Conservation (phyloP, 2,329 filamentous ascomycete genomes). For the Daldinia sp. region DNA sequence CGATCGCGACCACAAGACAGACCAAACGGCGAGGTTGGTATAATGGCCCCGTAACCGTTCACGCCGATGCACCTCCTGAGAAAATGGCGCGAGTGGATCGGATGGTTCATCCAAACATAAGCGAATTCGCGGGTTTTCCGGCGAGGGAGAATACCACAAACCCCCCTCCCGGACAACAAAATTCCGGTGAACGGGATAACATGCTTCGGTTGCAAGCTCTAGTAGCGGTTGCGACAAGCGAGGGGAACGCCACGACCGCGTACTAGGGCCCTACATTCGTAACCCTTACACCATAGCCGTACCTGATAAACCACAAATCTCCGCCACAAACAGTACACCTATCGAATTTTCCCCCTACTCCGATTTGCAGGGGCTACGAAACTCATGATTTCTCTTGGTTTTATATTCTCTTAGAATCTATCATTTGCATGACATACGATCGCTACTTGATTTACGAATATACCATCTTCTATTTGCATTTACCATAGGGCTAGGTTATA, state of each 20-base stretch:
- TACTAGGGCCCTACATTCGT: slow-evolving; percentile 42
- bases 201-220: slow-evolving; percentile 71
- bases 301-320: background rate
- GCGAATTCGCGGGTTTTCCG: slow-evolving; percentile 65
- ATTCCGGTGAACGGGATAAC: slow-evolving; percentile 56
- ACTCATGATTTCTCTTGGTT: slow-evolving; percentile 24
- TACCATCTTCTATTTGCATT: slow-evolving; percentile 42
- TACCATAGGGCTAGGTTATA: slow-evolving; percentile 37
- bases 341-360: slow-evolving; percentile 9
- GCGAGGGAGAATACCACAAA: slow-evolving; percentile 50
- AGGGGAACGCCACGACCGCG: slow-evolving; percentile 57
- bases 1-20: slow-evolving; percentile 67
- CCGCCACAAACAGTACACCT: background rate
- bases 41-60: slow-evolving; percentile 62
- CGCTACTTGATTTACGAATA: slow-evolving; percentile 39
- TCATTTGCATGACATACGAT: slow-evolving; percentile 43
- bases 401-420: slow-evolving; percentile 31
- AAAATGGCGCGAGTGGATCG: slow-evolving; percentile 63
- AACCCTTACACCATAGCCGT: background rate
- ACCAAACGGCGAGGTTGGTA: slow-evolving; percentile 80
- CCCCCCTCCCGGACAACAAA: slow-evolving; percentile 50
- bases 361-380: slow-evolving; percentile 25
- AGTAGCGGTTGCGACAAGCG: slow-evolving; percentile 73
- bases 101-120: slow-evolving; percentile 69
- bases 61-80: slow-evolving; percentile 55